Evolutionary conservation across 106 monocot species (phyloP), one percentile per base, ranked within the genome.

Genomic region (Agapanthus africanus): DNA sequence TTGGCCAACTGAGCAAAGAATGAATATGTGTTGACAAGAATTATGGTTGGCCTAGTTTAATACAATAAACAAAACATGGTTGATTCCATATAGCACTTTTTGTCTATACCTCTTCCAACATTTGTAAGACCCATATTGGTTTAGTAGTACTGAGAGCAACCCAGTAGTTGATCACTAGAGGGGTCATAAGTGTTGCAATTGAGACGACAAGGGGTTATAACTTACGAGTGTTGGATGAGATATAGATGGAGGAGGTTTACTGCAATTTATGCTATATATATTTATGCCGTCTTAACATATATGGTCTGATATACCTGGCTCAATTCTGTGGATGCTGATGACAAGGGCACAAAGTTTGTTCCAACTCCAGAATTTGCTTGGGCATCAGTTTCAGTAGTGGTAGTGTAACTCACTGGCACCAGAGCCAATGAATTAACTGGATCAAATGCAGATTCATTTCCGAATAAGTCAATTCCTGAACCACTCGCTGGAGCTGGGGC

Each of bases 401-500:
- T 56, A 33, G 66, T 16, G 70, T 65, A 40, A 63, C 72, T 72
- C 26, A 86, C 69, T 40, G 92, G 82, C 31, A 90, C 78, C 11
- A 92, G 69, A 71, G 92, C 97, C 74, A 92, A 67, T 11, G 88
- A 79, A 79, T 70, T 74, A 26, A 85, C 61, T 40, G 86, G 70
- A 68, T 97, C 91, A 16, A 62, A 69, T 42, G 74, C 54, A 18
- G 82, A 77, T 33, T 71, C 40, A 40, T 75, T 77, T 51, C 84
- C 87, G 77, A 99, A 99, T 9, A 99, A 66, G 63, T 90, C 97
- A 54, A 79, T 70, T 66, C 71, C 87, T 15, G 65, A 47, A 66
- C 61, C 88, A 59, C 34, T 74, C 13, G 59, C 79, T 54, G 65
- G 75, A 42, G 80, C 52, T 60, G 81, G 33, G 27, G 76, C 31